phyloP scores from a whole-genome alignment of 1,284 basidiomycete species.

The Earliella scabrosa region DNA sequence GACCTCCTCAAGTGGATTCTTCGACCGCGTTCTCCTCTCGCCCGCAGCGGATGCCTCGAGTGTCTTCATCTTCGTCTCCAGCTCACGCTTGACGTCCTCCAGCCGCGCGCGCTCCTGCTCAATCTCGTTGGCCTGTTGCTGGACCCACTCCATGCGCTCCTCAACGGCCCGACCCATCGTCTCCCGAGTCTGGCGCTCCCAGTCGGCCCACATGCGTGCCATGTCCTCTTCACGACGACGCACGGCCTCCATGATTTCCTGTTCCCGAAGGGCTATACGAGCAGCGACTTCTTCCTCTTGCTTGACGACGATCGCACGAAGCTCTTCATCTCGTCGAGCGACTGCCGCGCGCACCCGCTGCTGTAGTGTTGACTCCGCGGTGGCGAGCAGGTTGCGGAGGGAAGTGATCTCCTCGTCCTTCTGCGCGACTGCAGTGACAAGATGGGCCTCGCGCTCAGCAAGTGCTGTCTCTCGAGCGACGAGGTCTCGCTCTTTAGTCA shows the following conservation, averaged over 20 bases:
- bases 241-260: conserved; percentile 63
- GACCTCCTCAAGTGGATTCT: conserved; percentile 72
- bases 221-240: conserved; percentile 50
- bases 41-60: conserved; percentile 40
- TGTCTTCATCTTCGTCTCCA: conserved; percentile 50
- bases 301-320: conserved; percentile 62
- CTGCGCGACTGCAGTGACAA: conserved; percentile 50
- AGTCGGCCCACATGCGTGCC: conserved; percentile 54
- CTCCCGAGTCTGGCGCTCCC: conserved; percentile 59
- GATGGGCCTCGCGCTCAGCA: conserved; percentile 55
- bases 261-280: conserved; percentile 69
- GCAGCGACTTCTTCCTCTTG: conserved; percentile 75
- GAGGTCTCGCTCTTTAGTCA: conserved; percentile 68
- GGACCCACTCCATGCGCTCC: conserved; percentile 57
- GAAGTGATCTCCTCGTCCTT: conserved; percentile 63
- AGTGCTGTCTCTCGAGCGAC: conserved; percentile 59
- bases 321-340: conserved; percentile 67
- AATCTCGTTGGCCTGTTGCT: conserved; percentile 54
- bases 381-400: conserved; percentile 47
- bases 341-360: conserved; percentile 63
- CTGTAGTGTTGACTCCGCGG: conserved; percentile 49
- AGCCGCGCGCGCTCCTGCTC: conserved; percentile 54
- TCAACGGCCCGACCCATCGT: conserved; percentile 54
- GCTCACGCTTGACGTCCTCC: conserved; percentile 45
- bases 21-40: conserved; percentile 51